Base-by-base conservation (phyloP, 352 stramenopile species). In the Phytopythium kandeliae region DNA sequence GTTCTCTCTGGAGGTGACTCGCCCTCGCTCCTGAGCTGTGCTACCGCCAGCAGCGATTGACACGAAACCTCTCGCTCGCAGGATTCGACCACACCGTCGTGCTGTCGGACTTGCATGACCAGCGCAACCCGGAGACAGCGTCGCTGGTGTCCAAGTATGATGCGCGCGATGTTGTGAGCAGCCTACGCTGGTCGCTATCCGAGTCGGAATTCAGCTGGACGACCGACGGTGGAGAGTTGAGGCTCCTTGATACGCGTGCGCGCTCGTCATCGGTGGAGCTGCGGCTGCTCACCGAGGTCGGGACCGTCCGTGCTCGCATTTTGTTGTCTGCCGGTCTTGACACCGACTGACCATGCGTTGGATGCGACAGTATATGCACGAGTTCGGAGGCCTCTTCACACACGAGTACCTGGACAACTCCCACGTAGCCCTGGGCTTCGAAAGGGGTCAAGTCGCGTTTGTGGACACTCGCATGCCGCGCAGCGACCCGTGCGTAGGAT, bases 1-100 rank as follows among this genome's bases (percentile, higher is more conserved):
- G 58, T 79, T 19, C 10, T 86, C 12, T 86, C 74, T 21, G 74
- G 74, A 34, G 71, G 74, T 74, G 43, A 22, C 36, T 22, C 21
- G 16, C 5, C 26, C 31, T 26, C 19, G 38, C 17, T 31, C 24
- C 22, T 48, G n/a, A 21, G n/a, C n/a, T n/a, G n/a, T n/a, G n/a
- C n/a, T n/a, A n/a, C n/a, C n/a, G n/a, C n/a, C n/a, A n/a, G n/a
- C n/a, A n/a, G n/a, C n/a, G n/a, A n/a, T n/a, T n/a, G n/a, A n/a
- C n/a, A n/a, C n/a, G n/a, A n/a, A n/a, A n/a, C n/a, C n/a, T n/a
- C n/a, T n/a, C n/a, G n/a, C n/a, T n/a, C n/a, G 48, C 54, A 74
- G 82, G 79, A 24, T 93, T 93, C 55, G 82, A 93, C 48, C 69
- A 86, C 55, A 90, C 78, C 4, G 70, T 93, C 19, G 76, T 87